Percentiles rank a stretch among this genome's conserved stretches.
These are phyloP conservation scores for Phlyctochytrium arcticum DNA, from an alignment of 192 early-diverging fungal genomes.

Conservation along the genomic window DNA sequence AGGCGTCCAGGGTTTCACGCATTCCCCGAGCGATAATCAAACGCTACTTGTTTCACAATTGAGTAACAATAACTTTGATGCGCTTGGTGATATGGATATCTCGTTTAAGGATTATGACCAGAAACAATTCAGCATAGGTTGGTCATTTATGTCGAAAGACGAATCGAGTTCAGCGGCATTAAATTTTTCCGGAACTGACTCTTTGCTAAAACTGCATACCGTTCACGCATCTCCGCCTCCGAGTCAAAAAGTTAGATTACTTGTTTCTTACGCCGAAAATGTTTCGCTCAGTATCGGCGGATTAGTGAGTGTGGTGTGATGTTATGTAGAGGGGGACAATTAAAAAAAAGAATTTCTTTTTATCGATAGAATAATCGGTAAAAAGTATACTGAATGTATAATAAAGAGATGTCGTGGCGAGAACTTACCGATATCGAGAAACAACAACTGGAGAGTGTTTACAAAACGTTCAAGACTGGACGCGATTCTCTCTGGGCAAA, in stretches of 20 bases:
- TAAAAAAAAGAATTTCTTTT: too few species aligned
- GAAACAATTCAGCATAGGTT: not conserved
- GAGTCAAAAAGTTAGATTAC: not conserved
- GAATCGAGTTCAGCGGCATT: not conserved
- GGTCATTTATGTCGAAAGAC: not conserved
- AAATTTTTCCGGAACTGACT: not conserved
- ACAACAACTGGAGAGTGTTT: not conserved
- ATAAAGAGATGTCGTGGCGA: too few species aligned
- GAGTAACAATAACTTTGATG: constrained; percentile 6
- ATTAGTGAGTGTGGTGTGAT: not conserved
- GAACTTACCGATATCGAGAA: not conserved
- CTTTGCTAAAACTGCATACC: not conserved
- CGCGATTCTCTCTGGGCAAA: too few species aligned
- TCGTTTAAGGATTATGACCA: not conserved
- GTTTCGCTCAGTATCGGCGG: constrained; percentile 8
- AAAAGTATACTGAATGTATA: too few species aligned
- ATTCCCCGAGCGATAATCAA: not conserved
- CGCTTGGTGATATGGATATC: constrained; percentile 3
- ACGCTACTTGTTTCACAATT: constrained; percentile 3
- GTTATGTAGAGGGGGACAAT: too few species aligned
- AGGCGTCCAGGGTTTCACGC: not conserved
- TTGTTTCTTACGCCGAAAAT: constrained; percentile 2
- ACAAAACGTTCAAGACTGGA: not conserved
- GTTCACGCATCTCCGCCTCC: not conserved
- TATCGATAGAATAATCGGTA: too few species aligned